Evolutionary conservation across 768 basidiomycete species (phyloP).

Genomic region (Lentinula raphanica): DNA sequence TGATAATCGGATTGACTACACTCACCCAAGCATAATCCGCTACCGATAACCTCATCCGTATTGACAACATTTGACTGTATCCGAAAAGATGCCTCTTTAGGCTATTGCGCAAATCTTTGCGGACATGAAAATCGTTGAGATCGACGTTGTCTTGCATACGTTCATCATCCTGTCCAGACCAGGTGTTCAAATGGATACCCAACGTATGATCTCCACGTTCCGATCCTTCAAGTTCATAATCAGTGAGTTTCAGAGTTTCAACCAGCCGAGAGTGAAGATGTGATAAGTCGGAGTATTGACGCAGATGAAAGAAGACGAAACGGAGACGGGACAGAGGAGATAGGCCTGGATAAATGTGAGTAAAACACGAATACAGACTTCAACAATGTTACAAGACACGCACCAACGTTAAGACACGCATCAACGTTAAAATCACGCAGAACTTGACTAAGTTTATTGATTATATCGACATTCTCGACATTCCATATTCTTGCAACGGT

Average conservation of each 20-base stretch:
- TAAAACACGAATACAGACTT: not conserved
- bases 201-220: constrained; percentile 27
- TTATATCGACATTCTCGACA: constrained; percentile 28
- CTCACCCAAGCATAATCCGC: constrained; percentile 48
- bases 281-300: constrained; percentile 28
- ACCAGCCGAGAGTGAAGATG: constrained; percentile 40
- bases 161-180: constrained; percentile 15
- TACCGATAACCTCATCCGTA: constrained; percentile 53
- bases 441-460: constrained; percentile 28
- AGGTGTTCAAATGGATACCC: constrained; percentile 24
- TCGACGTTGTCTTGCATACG: not conserved
- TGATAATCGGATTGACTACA: not conserved
- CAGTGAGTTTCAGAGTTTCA: constrained; percentile 28
- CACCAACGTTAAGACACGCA: constrained; percentile 29
- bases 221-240: constrained; percentile 12
- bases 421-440: constrained; percentile 27
- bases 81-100: constrained; percentile 58
- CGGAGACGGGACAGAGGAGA: constrained; percentile 49
- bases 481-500: constrained; percentile 56
- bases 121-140: constrained; percentile 35
- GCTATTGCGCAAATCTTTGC: constrained; percentile 43
- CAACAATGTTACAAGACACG: constrained; percentile 7
- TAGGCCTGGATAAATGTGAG: constrained; percentile 23
- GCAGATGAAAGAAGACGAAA: constrained; percentile 43
- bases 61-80: constrained; percentile 44